phyloP scores from a whole-genome alignment of 2,329 filamentous ascomycete species.

The Remersonia thermophila region DNA sequence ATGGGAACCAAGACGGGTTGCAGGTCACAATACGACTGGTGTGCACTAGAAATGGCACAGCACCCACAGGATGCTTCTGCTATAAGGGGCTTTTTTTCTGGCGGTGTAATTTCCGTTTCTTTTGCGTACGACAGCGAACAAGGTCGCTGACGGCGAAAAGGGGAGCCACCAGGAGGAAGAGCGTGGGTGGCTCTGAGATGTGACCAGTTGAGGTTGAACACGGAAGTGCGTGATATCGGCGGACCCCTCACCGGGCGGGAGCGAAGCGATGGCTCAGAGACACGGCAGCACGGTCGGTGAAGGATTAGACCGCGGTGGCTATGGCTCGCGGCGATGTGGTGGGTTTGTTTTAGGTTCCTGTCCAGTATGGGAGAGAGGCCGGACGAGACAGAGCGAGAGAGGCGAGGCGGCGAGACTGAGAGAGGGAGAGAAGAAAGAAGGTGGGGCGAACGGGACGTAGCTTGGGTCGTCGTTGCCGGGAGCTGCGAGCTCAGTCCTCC shows the following conservation, averaged over 20 bases:
- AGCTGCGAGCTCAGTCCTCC: not conserved
- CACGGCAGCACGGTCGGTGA: too few relatives aligned
- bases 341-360: too few relatives aligned
- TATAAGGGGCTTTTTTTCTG: too few relatives aligned
- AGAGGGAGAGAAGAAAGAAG: too few relatives aligned
- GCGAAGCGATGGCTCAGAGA: not conserved
- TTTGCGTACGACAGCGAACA: not conserved
- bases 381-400: too few relatives aligned
- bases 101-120: too few relatives aligned
- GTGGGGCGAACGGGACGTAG: too few relatives aligned
- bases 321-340: too few relatives aligned
- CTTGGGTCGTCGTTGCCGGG: not conserved
- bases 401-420: too few relatives aligned
- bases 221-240: conserved; percentile 15
- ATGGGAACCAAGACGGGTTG: conserved; percentile 8
- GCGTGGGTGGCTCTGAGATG: conserved; percentile 7
- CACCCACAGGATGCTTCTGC: not conserved
- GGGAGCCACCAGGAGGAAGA: conserved; percentile 3
- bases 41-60: conserved; percentile 7
- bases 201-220: conserved; percentile 9
- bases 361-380: too few relatives aligned
- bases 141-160: not conserved
- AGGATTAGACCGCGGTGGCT: too few relatives aligned
- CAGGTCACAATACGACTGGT: conserved; percentile 12
- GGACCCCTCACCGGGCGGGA: not conserved